A percentile compares a stretch with the other conserved stretches of the same genome.
Conservation (phyloP, 2,329 filamentous ascomycete genomes). For the Verticillium alfalfae region DNA sequence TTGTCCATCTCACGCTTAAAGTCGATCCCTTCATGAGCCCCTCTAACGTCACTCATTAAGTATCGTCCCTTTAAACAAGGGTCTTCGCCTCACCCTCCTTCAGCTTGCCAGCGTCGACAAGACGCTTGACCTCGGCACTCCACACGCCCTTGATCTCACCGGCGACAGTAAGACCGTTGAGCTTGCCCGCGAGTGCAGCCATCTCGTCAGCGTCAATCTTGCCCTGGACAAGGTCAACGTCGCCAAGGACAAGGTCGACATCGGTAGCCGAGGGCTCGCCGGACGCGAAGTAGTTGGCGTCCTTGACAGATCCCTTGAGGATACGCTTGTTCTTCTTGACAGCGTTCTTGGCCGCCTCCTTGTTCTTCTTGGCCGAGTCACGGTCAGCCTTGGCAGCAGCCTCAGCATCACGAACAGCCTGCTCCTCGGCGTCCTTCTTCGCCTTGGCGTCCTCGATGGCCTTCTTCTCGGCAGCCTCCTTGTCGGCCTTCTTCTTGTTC, state of each 20-base stretch:
- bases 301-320: conserved; percentile 88
- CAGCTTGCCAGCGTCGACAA: conserved; percentile 77
- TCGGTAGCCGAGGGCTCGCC: conserved; percentile 68
- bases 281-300: conserved; percentile 88
- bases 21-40: not conserved
- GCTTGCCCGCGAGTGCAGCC: conserved; percentile 72
- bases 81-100: conserved; percentile 78
- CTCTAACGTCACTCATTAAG: not conserved
- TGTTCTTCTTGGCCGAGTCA: conserved; percentile 87
- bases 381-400: conserved; percentile 79
- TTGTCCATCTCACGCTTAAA: not conserved
- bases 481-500: conserved; percentile 89
- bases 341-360: conserved; percentile 97
- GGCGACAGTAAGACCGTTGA: conserved; percentile 72
- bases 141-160: conserved; percentile 84
- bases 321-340: conserved; percentile 99
- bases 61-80: conserved; percentile 29
- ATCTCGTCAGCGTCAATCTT: conserved; percentile 92
- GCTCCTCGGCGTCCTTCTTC: conserved; percentile 78
- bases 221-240: conserved; percentile 80
- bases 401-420: conserved; percentile 76
- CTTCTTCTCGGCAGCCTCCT: conserved; percentile 86
- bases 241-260: conserved; percentile 77
- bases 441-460: conserved; percentile 78
- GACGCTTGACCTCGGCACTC: conserved; percentile 68